Evolutionary conservation across 2,329 filamentous ascomycete genomes (phyloP).

Genomic region (Cryphonectria naterciae): DNA sequence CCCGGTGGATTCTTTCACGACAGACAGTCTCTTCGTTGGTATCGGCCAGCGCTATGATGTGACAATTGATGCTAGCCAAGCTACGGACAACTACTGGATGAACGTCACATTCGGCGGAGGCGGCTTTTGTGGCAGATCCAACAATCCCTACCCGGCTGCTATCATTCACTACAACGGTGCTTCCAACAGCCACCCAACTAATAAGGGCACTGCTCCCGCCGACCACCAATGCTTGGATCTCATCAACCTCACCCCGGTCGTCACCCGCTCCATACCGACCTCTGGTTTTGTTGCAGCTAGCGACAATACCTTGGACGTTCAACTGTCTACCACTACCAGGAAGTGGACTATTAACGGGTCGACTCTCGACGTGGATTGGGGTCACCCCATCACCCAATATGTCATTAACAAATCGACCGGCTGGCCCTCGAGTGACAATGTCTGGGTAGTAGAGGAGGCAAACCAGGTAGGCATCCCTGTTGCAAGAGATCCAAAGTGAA

Average conservation of each 20-base stretch:
- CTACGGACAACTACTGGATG: slow-evolving; percentile 45
- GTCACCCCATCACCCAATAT: slow-evolving; percentile 45
- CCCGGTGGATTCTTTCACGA: slow-evolving; percentile 52
- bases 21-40: slow-evolving; percentile 53
- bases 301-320: slow-evolving; percentile 35
- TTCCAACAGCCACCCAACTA: slow-evolving; percentile 36
- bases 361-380: slow-evolving; percentile 45
- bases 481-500: neutral
- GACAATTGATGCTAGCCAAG: slow-evolving; percentile 47
- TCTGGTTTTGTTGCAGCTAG: slow-evolving; percentile 36
- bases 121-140: slow-evolving; percentile 39
- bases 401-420: slow-evolving; percentile 36
- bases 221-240: slow-evolving; percentile 37
- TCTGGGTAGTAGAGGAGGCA: slow-evolving; percentile 35
- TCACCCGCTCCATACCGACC: slow-evolving; percentile 34
- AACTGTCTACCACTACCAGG: slow-evolving; percentile 32
- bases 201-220: slow-evolving; percentile 34
- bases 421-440: slow-evolving; percentile 35
- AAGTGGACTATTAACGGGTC: slow-evolving; percentile 42
- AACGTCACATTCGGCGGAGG: slow-evolving; percentile 39
- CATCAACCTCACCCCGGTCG: slow-evolving; percentile 43
- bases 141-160: slow-evolving; percentile 41
- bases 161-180: slow-evolving; percentile 46
- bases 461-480: slow-evolving; percentile 25
- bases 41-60: slow-evolving; percentile 54